Percentiles rank a stretch among this genome's conserved stretches.
phyloP scores from a whole-genome alignment of 441 rosid species.

The Melianthus villosus region DNA sequence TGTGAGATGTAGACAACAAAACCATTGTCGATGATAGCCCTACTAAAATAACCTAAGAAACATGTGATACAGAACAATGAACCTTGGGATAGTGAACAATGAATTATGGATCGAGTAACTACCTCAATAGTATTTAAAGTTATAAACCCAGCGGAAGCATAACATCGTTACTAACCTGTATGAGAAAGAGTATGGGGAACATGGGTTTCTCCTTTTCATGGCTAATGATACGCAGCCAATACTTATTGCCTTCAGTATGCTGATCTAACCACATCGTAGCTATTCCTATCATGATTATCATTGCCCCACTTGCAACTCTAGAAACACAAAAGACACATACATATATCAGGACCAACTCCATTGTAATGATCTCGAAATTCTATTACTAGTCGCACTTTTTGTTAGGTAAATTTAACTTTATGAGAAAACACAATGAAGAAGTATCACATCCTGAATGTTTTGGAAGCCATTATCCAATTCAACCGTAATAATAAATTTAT shows the following conservation, averaged over 20 bases:
- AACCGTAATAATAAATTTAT: too few relatives aligned
- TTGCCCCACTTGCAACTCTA: slow-evolving; percentile 68
- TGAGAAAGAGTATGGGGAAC: slow-evolving; percentile 39
- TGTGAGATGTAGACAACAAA: slow-evolving; percentile 63
- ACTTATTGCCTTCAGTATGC: slow-evolving; percentile 48
- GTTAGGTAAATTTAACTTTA: too few relatives aligned
- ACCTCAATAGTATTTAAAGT: too few relatives aligned
- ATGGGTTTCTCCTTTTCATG: slow-evolving; percentile 28
- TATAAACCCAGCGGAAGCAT: too few relatives aligned
- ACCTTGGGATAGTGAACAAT: too few relatives aligned
- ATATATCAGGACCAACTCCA: slow-evolving; percentile 10
- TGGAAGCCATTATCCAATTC: too few relatives aligned
- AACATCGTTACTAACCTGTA: slow-evolving; percentile 52
- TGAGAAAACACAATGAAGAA: too few relatives aligned
- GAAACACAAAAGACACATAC: slow-evolving; percentile 10
- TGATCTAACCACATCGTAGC: slow-evolving; percentile 62
- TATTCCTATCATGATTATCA: slow-evolving; percentile 44
- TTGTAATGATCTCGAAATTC: too few relatives aligned
- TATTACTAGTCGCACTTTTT: too few relatives aligned
- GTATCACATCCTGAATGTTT: too few relatives aligned
- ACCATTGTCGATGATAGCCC: slow-evolving; percentile 70
- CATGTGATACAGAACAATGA: slow-evolving; percentile 14
- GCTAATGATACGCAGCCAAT: slow-evolving; percentile 48
- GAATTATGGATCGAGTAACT: too few relatives aligned
- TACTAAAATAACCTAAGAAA: slow-evolving; percentile 49